A percentile compares a stretch with the other conserved stretches of the same genome.
These are phyloP conservation scores for Hygrophorus russula DNA, from an alignment of 768 basidiomycete genomes.

Conservation along the genomic window DNA sequence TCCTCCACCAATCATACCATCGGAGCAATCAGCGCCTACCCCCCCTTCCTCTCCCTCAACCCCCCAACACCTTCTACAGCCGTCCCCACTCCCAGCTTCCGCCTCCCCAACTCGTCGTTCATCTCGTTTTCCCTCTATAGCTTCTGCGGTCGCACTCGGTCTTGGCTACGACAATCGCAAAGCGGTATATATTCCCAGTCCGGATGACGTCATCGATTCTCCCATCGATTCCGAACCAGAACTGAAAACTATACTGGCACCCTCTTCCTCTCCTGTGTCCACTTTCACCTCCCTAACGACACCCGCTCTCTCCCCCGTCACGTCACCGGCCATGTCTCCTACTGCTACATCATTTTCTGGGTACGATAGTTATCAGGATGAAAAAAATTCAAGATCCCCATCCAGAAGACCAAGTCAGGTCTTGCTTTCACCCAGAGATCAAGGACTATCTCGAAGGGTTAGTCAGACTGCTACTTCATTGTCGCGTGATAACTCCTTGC, in stretches of 20 bases:
- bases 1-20: neutral
- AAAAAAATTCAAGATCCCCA: neutral
- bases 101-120: neutral
- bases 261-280: neutral
- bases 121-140: neutral
- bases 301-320: neutral
- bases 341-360: neutral
- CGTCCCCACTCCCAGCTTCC: neutral
- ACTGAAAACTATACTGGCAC: neutral
- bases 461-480: too few relatives aligned
- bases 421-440: too few relatives aligned
- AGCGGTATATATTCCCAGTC: constrained; percentile 1
- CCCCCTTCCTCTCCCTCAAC: neutral
- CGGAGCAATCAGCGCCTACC: neutral
- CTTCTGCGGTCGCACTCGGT: neutral
- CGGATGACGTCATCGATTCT: neutral
- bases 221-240: neutral
- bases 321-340: neutral
- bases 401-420: too few relatives aligned
- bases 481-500: too few relatives aligned
- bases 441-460: too few relatives aligned
- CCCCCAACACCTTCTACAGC: neutral
- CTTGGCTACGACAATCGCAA: neutral
- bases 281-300: neutral
- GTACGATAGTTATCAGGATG: neutral